Percentiles rank a stretch among this genome's conserved stretches.
Evolutionary conservation across 495 filamentous ascomycete genomes (phyloP).

Genomic region (Annulohypoxylon maeteangense): DNA sequence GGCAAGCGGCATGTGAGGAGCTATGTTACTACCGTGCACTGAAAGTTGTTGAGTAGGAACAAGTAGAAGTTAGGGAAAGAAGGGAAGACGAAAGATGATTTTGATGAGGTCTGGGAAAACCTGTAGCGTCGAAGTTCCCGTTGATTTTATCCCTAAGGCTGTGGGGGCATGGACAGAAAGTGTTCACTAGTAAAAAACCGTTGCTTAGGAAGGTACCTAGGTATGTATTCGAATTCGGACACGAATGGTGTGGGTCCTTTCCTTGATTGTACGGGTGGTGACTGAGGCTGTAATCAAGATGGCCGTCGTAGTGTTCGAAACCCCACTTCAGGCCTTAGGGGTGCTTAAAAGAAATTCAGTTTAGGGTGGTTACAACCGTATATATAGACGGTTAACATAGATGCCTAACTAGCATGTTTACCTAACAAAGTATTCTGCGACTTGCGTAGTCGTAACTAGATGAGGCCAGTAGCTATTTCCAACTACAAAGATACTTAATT

Average conservation of each 20-base stretch:
- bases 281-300: not conserved
- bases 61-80: not conserved
- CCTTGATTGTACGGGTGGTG: not conserved
- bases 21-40: too few relatives aligned
- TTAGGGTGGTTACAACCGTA: not conserved
- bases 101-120: not conserved
- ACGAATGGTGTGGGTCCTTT: not conserved
- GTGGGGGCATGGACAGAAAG: not conserved
- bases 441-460: not conserved
- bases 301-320: not conserved
- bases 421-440: not conserved
- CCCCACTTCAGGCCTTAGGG: not conserved
- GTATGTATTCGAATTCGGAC: not conserved
- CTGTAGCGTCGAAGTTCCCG: not conserved
- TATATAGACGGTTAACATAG: not conserved
- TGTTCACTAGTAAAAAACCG: not conserved
- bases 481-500: not conserved
- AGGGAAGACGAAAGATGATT: not conserved
- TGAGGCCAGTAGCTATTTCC: not conserved
- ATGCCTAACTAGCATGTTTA: not conserved
- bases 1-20: too few relatives aligned
- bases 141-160: not conserved
- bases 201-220: not conserved
- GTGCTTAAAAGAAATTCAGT: not conserved
- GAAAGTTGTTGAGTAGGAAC: not conserved